A percentile compares a stretch with the other conserved stretches of the same genome.
Conservation (phyloP, 345 rosid species). For the Combretum micranthum region DNA sequence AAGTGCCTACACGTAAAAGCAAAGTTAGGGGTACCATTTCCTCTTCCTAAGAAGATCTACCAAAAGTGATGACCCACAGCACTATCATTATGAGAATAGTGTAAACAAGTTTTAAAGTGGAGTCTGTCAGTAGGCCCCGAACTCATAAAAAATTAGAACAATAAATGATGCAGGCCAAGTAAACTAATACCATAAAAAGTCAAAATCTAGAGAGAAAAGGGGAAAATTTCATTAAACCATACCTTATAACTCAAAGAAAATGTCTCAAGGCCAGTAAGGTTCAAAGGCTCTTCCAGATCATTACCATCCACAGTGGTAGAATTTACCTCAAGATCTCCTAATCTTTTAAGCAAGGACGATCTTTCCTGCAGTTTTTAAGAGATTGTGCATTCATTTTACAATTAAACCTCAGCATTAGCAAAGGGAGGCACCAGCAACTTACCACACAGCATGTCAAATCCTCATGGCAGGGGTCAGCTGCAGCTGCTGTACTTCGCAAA, state of each 20-base stretch:
- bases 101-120: neutral
- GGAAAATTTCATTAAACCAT: slow-evolving; percentile 7
- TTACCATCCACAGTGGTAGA: slow-evolving; percentile 37
- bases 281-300: slow-evolving; percentile 59
- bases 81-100: too few relatives aligned
- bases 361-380: slow-evolving; percentile 60
- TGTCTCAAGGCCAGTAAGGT: slow-evolving; percentile 91
- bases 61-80: too few relatives aligned
- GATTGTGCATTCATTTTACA: slow-evolving; percentile 10
- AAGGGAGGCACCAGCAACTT: slow-evolving; percentile 19
- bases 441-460: slow-evolving; percentile 96
- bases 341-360: slow-evolving; percentile 70
- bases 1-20: too few relatives aligned
- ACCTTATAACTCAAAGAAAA: slow-evolving; percentile 98
- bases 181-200: neutral
- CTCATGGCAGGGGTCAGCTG: slow-evolving; percentile 93
- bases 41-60: too few relatives aligned
- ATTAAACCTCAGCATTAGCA: neutral
- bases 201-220: neutral
- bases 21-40: too few relatives aligned
- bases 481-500: slow-evolving; percentile 88
- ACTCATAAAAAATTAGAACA: neutral
- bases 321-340: slow-evolving; percentile 43
- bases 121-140: too few relatives aligned
- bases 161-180: neutral